Evolutionary conservation across 2,329 filamentous ascomycete species (phyloP), one percentile per base, ranked within the genome.

Genomic region (Ophiostoma sp.): DNA sequence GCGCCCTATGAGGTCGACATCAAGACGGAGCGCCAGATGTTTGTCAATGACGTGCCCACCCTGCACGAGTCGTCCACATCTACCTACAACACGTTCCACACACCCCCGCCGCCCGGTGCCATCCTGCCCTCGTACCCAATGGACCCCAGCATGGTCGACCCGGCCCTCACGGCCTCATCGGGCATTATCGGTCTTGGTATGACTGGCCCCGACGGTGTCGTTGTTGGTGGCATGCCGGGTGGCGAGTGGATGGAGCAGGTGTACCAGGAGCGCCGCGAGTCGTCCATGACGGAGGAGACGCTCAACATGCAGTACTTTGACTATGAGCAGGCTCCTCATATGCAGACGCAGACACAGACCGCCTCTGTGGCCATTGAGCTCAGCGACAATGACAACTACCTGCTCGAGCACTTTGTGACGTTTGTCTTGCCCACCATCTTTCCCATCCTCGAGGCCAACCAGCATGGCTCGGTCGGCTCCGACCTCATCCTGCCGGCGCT

Each of bases 11-110:
- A 97, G 80, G 89, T 97, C 72, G 94, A 97, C 79, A 91, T 98
- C 82, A 96, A 94, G 85, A 97, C 94, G 0, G 94, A 97, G 82
- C 87, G 92, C 74, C 93, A 97, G 75, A 93, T 96, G 83, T 97
- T 92, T 79, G 89, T 97, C 79, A 93, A 97, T 76, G 92, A 97
- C 77, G 86, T 97, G 70, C 93, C 92, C 4, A 91, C 93, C 17
- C 84, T 94, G 72, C 85, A 89, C 74, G 94, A 97, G 80, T 96
- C 93, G 15, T 92, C 92, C 41, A 89, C 93, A 52, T 96, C 94
- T 0, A 96, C 93, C 33, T 97, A 96, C 80, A 96, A 90, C 85
- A 94, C 92, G n/a, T 95, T 89, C 78, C 90, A 92, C 76, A 88
- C 89, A 31, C 93, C 93, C 20, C 91, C 92, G 39, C 87, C 90